phyloP scores from a whole-genome alignment of 495 filamentous ascomycete species.

The Tuber brumale region DNA sequence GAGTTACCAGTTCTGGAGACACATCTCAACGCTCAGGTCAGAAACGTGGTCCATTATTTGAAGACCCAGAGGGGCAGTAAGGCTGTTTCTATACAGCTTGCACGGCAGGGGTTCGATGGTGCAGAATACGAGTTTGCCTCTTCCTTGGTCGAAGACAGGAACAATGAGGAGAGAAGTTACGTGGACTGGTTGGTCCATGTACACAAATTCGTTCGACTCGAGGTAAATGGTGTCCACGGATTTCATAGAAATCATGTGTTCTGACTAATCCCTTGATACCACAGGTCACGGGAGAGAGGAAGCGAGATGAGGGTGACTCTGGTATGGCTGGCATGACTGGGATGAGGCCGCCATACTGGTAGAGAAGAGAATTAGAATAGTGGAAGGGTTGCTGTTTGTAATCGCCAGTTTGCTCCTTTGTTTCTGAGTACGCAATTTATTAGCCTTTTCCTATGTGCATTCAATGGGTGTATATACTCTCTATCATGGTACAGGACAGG shows the following conservation, averaged over 20 bases:
- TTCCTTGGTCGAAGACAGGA: constrained; percentile 84
- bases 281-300: constrained; percentile 66
- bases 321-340: constrained; percentile 57
- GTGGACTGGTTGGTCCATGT: constrained; percentile 98
- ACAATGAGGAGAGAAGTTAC: constrained; percentile 95
- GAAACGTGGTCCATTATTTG: constrained; percentile 86
- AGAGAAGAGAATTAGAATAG: constrained; percentile 11
- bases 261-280: constrained; percentile 12
- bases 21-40: constrained; percentile 88
- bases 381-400: neutral
- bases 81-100: constrained; percentile 80
- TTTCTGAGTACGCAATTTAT: constrained; percentile 1
- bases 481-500: neutral
- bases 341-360: constrained; percentile 67
- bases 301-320: constrained; percentile 59
- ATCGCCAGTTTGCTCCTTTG: neutral
- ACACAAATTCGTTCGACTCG: constrained; percentile 83
- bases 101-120: constrained; percentile 86
- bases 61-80: constrained; percentile 75
- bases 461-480: neutral
- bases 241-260: constrained; percentile 24
- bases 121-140: constrained; percentile 95
- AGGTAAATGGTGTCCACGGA: constrained; percentile 51
- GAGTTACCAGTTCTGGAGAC: constrained; percentile 76
- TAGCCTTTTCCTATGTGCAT: neutral